Percentiles rank a stretch among this genome's conserved stretches.
Conservation (phyloP, 805 yeast genomes). For the Candida railenensis region DNA sequence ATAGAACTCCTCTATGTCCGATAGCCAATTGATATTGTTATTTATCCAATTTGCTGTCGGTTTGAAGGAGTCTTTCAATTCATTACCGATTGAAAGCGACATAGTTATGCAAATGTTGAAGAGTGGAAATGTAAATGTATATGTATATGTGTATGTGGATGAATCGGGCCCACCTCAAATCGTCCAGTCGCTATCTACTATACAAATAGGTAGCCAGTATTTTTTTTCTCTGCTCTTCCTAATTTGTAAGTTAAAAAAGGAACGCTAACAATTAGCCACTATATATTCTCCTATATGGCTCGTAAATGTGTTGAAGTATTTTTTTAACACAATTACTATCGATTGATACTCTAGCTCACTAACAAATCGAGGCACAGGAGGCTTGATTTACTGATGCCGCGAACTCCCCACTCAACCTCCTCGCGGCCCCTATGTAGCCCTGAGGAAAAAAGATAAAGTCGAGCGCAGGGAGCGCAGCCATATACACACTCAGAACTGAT, state of each 20-base stretch:
- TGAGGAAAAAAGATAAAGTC: neutral
- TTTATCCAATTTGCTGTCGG: conserved; percentile 76
- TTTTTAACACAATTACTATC: no score
- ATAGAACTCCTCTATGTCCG: conserved; percentile 80
- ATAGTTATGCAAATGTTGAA: neutral
- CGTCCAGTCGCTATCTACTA: neutral
- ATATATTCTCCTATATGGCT: no score
- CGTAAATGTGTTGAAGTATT: no score
- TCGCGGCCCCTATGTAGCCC: no score
- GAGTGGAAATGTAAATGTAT: neutral
- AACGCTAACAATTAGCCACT: no score
- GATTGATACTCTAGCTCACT: no score
- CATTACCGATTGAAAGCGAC: conserved; percentile 57
- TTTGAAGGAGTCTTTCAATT: conserved; percentile 76
- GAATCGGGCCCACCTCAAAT: neutral
- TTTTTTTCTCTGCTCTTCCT: neutral
- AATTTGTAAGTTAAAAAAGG: no score
- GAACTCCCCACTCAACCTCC: no score
- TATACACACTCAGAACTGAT: no score
- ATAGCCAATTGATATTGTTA: conserved; percentile 70
- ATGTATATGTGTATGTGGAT: neutral
- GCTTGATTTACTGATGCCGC: no score
- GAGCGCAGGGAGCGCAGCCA: no score
- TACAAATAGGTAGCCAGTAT: neutral
- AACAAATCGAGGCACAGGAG: no score